Conservation (phyloP, 257 asterid genomes). For the Nicotiana sylvestris region DNA sequence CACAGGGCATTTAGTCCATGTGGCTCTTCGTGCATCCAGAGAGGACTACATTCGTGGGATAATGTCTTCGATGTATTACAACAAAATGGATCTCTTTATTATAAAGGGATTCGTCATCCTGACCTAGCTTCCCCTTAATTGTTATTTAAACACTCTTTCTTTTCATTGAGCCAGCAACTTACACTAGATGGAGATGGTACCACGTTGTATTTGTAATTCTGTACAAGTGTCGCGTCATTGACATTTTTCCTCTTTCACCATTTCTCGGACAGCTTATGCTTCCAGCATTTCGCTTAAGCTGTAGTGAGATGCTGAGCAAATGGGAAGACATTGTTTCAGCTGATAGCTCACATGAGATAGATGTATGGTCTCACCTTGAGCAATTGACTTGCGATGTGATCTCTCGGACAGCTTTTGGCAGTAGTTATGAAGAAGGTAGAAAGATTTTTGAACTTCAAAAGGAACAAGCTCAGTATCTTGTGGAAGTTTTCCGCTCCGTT, state of each 20-base stretch:
- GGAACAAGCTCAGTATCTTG: background rate
- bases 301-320: slow-evolving; percentile 26
- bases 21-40: background rate
- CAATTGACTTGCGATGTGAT: slow-evolving; percentile 31
- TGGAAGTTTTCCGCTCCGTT: background rate
- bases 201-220: background rate
- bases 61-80: background rate
- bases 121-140: background rate
- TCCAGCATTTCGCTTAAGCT: slow-evolving; percentile 35
- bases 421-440: slow-evolving; percentile 47
- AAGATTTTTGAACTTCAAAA: slow-evolving; percentile 37
- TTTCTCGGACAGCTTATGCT: slow-evolving; percentile 32
- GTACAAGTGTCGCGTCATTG: background rate
- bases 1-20: background rate
- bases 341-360: background rate
- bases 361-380: slow-evolving; percentile 41
- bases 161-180: background rate
- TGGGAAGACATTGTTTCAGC: background rate
- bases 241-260: background rate
- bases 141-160: background rate
- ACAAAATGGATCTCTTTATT: background rate
- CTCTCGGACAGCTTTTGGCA: slow-evolving; percentile 52
- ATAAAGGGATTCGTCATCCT: background rate
- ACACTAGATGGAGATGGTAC: background rate
- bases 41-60: background rate